These are phyloP conservation scores for Corylus heterophylla DNA, from an alignment of 306 rosid genomes.

Conservation along the genomic window DNA sequence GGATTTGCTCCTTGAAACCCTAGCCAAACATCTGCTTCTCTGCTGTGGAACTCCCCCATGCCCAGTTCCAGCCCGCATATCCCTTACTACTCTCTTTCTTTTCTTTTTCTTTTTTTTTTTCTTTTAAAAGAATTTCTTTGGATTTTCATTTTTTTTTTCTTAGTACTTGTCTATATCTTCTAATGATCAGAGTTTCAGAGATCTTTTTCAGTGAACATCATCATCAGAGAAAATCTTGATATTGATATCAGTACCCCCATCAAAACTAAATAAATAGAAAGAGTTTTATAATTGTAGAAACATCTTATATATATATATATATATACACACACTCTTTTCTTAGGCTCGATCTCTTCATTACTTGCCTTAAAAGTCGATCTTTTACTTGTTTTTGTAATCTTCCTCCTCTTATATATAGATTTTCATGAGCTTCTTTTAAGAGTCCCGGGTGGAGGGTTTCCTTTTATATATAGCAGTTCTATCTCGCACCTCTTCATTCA, in stretches of 20 bases:
- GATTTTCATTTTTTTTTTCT: constrained; percentile 31
- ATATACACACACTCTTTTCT: neutral
- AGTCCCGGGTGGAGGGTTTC: neutral
- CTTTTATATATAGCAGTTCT: neutral
- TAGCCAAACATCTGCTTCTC: constrained; percentile 42
- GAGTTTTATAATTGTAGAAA: neutral
- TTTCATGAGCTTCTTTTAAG: neutral
- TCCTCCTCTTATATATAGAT: neutral
- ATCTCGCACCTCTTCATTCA: neutral
- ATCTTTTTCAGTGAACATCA: constrained; percentile 39
- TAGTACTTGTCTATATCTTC: neutral
- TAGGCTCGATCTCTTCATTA: neutral
- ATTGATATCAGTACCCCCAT: constrained; percentile 11
- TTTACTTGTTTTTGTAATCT: neutral
- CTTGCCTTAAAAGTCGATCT: neutral
- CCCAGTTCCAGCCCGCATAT: constrained; percentile 34
- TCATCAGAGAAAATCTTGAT: constrained; percentile 27
- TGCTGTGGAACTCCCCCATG: constrained; percentile 32
- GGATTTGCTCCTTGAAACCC: constrained; percentile 72
- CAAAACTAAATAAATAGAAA: neutral
- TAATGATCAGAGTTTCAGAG: constrained; percentile 27
- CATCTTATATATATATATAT: neutral
- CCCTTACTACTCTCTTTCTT: neutral
- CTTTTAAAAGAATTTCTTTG: constrained; percentile 36
- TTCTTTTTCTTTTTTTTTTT: neutral